Evolutionary conservation across 345 rosid species (phyloP).

Genomic region (Euphorbia lathyris): DNA sequence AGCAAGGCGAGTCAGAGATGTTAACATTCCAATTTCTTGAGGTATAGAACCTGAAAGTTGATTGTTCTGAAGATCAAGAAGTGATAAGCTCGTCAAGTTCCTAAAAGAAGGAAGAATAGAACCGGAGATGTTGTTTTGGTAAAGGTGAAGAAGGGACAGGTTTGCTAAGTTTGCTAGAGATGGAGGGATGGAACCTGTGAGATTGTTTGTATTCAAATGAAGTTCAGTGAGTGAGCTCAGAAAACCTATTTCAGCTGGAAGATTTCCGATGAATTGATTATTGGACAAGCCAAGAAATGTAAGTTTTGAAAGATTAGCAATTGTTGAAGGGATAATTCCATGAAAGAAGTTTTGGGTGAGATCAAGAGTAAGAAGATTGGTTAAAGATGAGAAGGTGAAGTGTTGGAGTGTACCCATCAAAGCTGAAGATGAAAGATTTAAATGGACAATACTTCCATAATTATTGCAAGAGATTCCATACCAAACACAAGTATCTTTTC

Average conservation of each 20-base stretch:
- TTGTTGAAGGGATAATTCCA: background rate
- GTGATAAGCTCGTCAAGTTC: background rate
- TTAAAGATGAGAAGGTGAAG: conserved; percentile 7
- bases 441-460: background rate
- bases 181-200: background rate
- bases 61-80: background rate
- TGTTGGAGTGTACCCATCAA: background rate
- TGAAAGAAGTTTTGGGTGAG: background rate
- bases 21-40: no score
- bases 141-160: no score
- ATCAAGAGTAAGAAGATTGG: background rate
- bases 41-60: no score
- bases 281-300: background rate
- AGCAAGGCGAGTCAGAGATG: no score
- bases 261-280: background rate
- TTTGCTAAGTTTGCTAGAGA: no score
- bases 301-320: background rate
- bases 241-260: background rate
- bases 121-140: no score
- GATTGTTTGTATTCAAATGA: background rate
- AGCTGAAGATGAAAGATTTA: background rate
- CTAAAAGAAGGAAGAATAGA: no score
- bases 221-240: background rate
- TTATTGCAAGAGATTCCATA: conserved; percentile 5
- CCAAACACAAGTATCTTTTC: conserved; percentile 7